phyloP scores from a whole-genome alignment of 2,329 filamentous ascomycete species.

The Tetracladium maxilliforme region DNA sequence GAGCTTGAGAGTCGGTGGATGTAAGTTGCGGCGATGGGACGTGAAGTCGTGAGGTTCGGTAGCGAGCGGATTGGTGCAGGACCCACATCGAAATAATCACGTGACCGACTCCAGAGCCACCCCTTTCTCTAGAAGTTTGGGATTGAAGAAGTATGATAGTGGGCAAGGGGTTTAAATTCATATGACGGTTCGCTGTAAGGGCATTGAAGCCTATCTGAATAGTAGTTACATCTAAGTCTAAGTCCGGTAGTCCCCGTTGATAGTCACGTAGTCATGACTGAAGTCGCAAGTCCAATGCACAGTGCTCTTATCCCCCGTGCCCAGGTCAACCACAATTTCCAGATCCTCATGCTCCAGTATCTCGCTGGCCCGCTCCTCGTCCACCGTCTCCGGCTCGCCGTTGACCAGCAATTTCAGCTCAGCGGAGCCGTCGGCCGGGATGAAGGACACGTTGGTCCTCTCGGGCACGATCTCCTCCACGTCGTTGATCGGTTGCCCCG shows the following conservation, averaged over 20 bases:
- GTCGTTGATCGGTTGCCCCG: slow-evolving; percentile 38
- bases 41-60: too few species aligned
- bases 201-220: too few species aligned
- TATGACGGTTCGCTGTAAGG: too few species aligned
- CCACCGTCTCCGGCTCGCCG: slow-evolving; percentile 66
- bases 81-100: too few species aligned
- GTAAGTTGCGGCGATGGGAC: too few species aligned
- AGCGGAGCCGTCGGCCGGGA: slow-evolving; percentile 60
- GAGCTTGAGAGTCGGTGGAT: too few species aligned
- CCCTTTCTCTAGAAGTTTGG: too few species aligned
- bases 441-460: slow-evolving; percentile 63
- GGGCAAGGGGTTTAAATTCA: too few species aligned
- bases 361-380: slow-evolving; percentile 62
- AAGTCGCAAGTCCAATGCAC: slow-evolving; percentile 81
- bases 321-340: slow-evolving; percentile 62
- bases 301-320: slow-evolving; percentile 52
- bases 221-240: too few species aligned
- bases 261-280: slow-evolving; percentile 61
- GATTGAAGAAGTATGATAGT: too few species aligned
- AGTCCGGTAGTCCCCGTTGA: slow-evolving; percentile 55
- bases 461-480: slow-evolving; percentile 51
- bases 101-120: too few species aligned
- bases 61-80: too few species aligned
- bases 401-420: slow-evolving; percentile 66
- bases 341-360: slow-evolving; percentile 67